Base-by-base conservation (phyloP, 2,329 filamentous ascomycete genomes). In the Talaromyces pinophilus region DNA sequence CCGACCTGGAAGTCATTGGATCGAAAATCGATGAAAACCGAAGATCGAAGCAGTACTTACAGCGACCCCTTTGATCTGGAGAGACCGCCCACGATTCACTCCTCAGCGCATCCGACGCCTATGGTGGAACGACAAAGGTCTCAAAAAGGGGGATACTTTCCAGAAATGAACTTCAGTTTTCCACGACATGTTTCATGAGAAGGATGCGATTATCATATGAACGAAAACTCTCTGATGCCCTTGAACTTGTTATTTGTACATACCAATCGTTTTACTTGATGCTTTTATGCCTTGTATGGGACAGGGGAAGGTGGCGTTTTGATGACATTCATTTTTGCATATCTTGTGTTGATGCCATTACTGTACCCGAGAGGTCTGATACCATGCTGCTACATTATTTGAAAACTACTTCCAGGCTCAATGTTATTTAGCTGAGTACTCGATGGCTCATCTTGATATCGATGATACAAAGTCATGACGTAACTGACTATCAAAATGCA, bases 11-110 rank as follows among this genome's bases (percentile, higher is more conserved):
- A 44, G 38, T 25, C 28, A 48, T 10, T n/a, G 35, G 50, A 64
- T n/a, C 28, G 52, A 28, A 59, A 63, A n/a, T 25, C 46, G 8
- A 50, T 50, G 46, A 50, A 54, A 54, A 33, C 38, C 28, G 42
- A 46, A 48, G 62, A 64, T 59, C 44, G 62, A 57, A 67, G 69
- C 19, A 77, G 72, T 55, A 72, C 70, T 22, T 72, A 74, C 40
- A 77, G 75, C 64, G 72, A 79, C 44, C 74, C 77, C 0, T 79
- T 78, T 59, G 77, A 79, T 64, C 64, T 79, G 35, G 75, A 79
- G 62, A 69, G 19, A 33, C 66, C 63, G 6, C 65, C 64, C n/a
- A 67, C 65, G 3, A 64, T 67, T 25, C 59, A 66, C 60, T 63
- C 61, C 22, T 57, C 52, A 33, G 33, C 35, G 4, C 30, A 48